These are phyloP conservation scores for Ajuga chamaepitys DNA, from an alignment of 257 asterid genomes.

Conservation along the genomic window DNA sequence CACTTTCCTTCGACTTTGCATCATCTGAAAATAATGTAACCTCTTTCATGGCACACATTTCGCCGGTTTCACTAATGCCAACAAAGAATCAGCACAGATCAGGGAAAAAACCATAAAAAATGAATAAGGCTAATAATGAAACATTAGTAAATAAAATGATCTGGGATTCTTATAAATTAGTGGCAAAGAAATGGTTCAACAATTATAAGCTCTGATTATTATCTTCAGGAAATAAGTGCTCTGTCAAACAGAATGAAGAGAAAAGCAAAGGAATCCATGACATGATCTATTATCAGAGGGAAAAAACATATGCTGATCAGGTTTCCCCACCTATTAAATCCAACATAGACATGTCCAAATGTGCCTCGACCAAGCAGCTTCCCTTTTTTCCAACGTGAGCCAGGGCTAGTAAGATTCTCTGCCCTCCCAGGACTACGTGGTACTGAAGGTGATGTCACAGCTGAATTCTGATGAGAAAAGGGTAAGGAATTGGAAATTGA, in stretches of 20 bases:
- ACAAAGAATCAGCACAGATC: slow-evolving; percentile 12
- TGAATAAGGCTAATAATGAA: background rate
- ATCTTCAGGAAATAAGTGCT: slow-evolving; percentile 9
- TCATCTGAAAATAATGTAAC: slow-evolving; percentile 90
- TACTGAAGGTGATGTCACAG: slow-evolving; percentile 81
- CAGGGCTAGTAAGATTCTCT: slow-evolving; percentile 77
- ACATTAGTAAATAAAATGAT: background rate
- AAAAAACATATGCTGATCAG: slow-evolving; percentile 2
- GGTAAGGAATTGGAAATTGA: slow-evolving; percentile 50
- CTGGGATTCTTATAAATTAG: background rate
- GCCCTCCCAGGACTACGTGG: slow-evolving; percentile 97
- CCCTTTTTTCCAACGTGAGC: slow-evolving; percentile 97
- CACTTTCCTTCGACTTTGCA: slow-evolving; percentile 94
- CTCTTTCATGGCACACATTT: slow-evolving; percentile 99
- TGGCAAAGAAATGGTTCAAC: background rate
- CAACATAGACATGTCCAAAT: slow-evolving; percentile 96
- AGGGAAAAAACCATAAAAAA: slow-evolving; percentile 1
- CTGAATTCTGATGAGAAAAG: slow-evolving; percentile 82
- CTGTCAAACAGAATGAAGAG: background rate
- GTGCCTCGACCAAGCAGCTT: slow-evolving; percentile 94
- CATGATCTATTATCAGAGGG: background rate
- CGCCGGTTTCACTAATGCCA: slow-evolving; percentile 77
- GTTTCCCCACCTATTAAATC: slow-evolving; percentile 73
- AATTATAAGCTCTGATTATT: background rate
- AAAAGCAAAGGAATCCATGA: background rate